Percentiles rank a stretch among this genome's conserved stretches.
Evolutionary conservation across 23 red algal species (phyloP).

Genomic region (Gracilaria domingensis): DNA sequence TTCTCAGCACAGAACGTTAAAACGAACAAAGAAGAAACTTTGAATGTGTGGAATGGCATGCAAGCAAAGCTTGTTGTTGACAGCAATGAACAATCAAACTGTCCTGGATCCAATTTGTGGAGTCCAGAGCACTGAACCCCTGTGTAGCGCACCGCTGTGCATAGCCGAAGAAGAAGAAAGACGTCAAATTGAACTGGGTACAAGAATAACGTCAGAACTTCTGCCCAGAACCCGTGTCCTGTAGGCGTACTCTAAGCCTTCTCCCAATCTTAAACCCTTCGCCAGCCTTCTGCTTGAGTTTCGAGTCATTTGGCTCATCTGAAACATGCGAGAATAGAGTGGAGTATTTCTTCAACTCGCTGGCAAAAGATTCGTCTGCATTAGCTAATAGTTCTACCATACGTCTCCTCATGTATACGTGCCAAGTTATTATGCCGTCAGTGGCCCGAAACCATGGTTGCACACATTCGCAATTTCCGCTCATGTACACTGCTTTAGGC

Average conservation of each 20-base stretch:
- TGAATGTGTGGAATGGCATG: too few relatives aligned
- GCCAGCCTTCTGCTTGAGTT: background rate
- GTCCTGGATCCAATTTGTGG: too few relatives aligned
- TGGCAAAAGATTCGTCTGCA: background rate
- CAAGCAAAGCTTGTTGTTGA: too few relatives aligned
- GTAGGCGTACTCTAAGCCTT: too few relatives aligned
- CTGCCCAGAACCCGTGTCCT: too few relatives aligned
- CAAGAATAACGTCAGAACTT: too few relatives aligned
- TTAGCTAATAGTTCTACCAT: background rate
- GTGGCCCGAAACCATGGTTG: slow-evolving; percentile 15
- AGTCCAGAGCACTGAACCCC: background rate
- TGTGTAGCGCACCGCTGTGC: too few relatives aligned
- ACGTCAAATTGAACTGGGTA: background rate
- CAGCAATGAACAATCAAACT: too few relatives aligned
- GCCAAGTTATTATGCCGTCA: background rate
- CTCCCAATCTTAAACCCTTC: slow-evolving; percentile 7
- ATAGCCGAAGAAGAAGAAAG: background rate
- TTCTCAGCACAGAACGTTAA: too few relatives aligned
- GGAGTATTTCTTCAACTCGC: slow-evolving; percentile 13
- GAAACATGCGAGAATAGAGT: background rate
- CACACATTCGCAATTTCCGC: background rate
- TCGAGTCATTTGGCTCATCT: background rate
- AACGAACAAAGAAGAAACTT: too few relatives aligned
- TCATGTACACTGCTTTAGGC: background rate
- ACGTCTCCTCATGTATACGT: background rate